These are phyloP conservation scores for Porcisia hertigi DNA, from an alignment of 208 protist genomes.

Conservation along the genomic window DNA sequence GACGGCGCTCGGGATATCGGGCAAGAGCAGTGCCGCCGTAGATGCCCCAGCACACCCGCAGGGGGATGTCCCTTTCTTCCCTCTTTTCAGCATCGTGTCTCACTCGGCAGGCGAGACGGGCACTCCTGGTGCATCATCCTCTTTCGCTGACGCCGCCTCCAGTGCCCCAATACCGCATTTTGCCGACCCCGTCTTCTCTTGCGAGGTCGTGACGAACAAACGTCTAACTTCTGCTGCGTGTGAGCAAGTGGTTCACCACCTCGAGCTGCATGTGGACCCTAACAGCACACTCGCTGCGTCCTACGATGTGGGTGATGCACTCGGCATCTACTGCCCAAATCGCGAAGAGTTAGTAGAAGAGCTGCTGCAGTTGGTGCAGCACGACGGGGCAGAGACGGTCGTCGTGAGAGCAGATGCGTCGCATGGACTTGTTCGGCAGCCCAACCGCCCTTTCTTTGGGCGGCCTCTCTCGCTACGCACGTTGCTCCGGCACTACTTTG, in stretches of 20 bases:
- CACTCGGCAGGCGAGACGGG: background rate
- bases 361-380: conserved; percentile 42
- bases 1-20: conserved; percentile 39
- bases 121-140: background rate
- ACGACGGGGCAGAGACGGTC: conserved; percentile 47
- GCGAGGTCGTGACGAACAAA: conserved; percentile 40
- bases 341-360: conserved; percentile 47
- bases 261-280: conserved; percentile 31
- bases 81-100: conserved; percentile 16
- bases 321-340: conserved; percentile 80
- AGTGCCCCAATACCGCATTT: background rate
- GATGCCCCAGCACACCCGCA: conserved; percentile 14
- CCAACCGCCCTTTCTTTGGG: conserved; percentile 54
- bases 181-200: conserved; percentile 42
- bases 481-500: conserved; percentile 73
- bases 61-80: conserved; percentile 28
- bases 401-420: conserved; percentile 43
- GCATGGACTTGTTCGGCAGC: conserved; percentile 53
- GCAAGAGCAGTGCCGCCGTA: background rate
- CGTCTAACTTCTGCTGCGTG: conserved; percentile 63
- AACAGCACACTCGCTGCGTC: background rate
- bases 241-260: conserved; percentile 71
- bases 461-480: conserved; percentile 44
- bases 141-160: background rate
- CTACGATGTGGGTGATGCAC: conserved; percentile 79